Conservation (phyloP, 2,329 filamentous ascomycete genomes). For the Dactylonectria macrodidyma region DNA sequence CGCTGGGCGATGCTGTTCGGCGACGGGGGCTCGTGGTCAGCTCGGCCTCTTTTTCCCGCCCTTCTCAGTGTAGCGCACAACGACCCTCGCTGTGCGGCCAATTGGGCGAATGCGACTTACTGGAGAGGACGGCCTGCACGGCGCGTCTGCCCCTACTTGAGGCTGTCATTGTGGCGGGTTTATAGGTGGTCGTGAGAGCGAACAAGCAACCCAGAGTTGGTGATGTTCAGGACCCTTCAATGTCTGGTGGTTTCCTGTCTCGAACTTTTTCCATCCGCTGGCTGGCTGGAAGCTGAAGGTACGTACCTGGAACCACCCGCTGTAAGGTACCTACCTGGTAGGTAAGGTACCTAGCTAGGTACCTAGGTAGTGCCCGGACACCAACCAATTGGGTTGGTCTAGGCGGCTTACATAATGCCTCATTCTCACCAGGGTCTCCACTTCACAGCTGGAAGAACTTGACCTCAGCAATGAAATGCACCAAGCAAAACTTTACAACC, state of each 20-base stretch:
- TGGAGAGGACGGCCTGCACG: slow-evolving; percentile 64
- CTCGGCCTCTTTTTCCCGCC: background rate
- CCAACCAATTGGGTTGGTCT: background rate
- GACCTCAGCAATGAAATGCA: too few species aligned
- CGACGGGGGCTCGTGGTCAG: slow-evolving; percentile 9
- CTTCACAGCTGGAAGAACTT: too few species aligned
- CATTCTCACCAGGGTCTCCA: background rate
- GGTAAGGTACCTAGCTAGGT: too few species aligned
- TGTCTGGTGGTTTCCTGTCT: slow-evolving; percentile 20
- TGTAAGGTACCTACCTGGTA: background rate
- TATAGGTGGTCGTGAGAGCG: slow-evolving; percentile 26
- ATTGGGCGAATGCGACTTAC: slow-evolving; percentile 57
- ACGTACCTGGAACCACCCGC: slow-evolving; percentile 39
- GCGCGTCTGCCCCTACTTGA: slow-evolving; percentile 70
- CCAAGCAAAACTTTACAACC: slow-evolving; percentile 29
- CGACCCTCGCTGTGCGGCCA: slow-evolving; percentile 22
- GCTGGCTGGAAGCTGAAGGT: slow-evolving; percentile 29
- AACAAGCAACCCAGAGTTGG: slow-evolving; percentile 33
- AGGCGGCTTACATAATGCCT: slow-evolving; percentile 22
- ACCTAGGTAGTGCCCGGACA: background rate
- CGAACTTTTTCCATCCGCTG: slow-evolving; percentile 47
- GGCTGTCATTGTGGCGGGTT: slow-evolving; percentile 60
- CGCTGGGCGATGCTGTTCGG: slow-evolving; percentile 47
- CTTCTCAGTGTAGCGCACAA: slow-evolving; percentile 11
- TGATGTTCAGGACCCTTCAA: slow-evolving; percentile 38